These are phyloP conservation scores for Capsella rubella DNA, from an alignment of 441 rosid genomes.

Conservation along the genomic window DNA sequence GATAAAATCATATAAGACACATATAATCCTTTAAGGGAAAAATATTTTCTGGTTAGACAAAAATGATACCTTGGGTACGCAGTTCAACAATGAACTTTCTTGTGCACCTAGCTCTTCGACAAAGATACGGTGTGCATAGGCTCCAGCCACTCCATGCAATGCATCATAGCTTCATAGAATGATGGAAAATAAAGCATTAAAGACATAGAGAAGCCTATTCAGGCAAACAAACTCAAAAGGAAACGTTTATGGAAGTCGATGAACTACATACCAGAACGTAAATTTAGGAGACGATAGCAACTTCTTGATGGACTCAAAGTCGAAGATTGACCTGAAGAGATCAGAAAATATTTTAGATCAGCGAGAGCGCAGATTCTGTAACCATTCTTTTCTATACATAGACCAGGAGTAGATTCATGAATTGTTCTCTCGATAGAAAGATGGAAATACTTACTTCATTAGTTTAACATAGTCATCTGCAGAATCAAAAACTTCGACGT, in stretches of 20 bases:
- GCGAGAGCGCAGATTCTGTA: not conserved
- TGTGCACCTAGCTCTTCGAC: conserved; percentile 92
- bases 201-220: not conserved
- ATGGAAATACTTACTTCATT: conserved; percentile 73
- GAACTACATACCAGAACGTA: conserved; percentile 75
- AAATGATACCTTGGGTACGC: conserved; percentile 75
- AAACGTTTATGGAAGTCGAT: not conserved
- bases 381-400: not conserved
- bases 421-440: conserved; percentile 4
- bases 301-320: conserved; percentile 74
- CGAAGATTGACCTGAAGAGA: conserved; percentile 75
- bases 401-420: not conserved
- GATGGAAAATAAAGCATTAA: conserved; percentile 2
- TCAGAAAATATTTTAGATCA: not conserved
- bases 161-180: conserved; percentile 76
- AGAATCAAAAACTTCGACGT: conserved; percentile 91
- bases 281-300: conserved; percentile 85
- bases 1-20: conserved; percentile 6
- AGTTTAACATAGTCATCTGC: conserved; percentile 85
- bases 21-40: not conserved
- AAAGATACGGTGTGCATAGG: conserved; percentile 85
- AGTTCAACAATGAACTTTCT: conserved; percentile 85
- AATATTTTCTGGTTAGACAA: not conserved
- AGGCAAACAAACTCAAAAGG: conserved; percentile 8
- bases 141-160: conserved; percentile 95